Evolutionary conservation across 192 early-diverging fungal species (phyloP), one percentile per base, ranked within the genome.

Genomic region (Entomortierella parvispora): DNA sequence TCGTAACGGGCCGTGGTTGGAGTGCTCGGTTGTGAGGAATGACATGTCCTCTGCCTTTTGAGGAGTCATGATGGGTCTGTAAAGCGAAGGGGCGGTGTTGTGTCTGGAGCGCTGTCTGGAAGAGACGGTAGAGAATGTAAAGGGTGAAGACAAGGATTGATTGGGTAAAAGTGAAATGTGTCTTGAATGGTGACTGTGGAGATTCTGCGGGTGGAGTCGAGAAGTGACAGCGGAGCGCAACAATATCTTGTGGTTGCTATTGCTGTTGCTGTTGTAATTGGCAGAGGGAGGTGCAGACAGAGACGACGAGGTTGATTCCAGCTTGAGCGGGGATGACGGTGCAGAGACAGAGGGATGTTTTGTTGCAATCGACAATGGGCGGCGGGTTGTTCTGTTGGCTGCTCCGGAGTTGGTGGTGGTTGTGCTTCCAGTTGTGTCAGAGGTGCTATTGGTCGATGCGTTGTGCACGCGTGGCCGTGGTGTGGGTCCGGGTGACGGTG

Each of bases 11-110:
- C 74, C 74, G 31, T 68, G n/a, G 15, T 68, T 63, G 40, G 74
- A 40, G 42, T 67, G 74, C 40, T 77, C 74, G 15, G 74, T 68
- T n/a, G 74, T 77, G 47, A 68, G 54, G 48, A 77, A 61, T 0
- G 60, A 53, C 14, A 64, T 54, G 4, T 43, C 52, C 40, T 77
- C 59, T 15, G 63, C 64, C 22, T 65, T 54, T 64, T 68, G 68
- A 58, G 37, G 59, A 34, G 72, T 65, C 34, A 63, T 68, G 65
- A 77, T 63, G 34, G 72, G 72, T 37, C 56, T 52, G 31, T 77
- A 77, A 25, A 63, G 47, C 11, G 65, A 77, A 6, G 65, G 28
- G 6, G 54, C n/a, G 31, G 59, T 68, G 17, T 55, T 66, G 61
- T 58, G 59, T 26, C 74, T 59, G 23, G 61, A 58, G 11, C 49